Percentiles rank a stretch among this genome's conserved stretches.
Conservation (phyloP, 2,329 filamentous ascomycete species). For the Paraphoma sp. region DNA sequence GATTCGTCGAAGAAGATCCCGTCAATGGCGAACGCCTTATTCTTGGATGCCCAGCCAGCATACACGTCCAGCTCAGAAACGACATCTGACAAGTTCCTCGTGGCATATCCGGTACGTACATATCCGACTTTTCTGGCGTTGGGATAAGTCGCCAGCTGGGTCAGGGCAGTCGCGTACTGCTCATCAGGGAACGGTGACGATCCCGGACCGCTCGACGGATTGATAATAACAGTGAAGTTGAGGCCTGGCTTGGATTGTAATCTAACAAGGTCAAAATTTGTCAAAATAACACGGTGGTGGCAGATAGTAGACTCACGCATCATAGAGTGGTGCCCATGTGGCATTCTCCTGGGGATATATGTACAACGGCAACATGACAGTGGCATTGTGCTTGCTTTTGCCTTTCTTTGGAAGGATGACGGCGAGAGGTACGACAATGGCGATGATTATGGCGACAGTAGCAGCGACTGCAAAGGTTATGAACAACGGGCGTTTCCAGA, state of each 20-base stretch:
- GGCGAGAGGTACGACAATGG: conserved; percentile 4
- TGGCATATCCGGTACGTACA: conserved; percentile 1
- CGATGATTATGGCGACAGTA: background rate
- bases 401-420: conserved; percentile 8
- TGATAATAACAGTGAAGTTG: conserved; percentile 1
- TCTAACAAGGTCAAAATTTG: background rate
- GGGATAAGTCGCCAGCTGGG: background rate
- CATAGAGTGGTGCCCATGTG: background rate
- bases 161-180: background rate
- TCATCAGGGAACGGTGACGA: background rate
- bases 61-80: background rate
- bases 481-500: conserved; percentile 1
- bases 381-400: background rate
- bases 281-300: background rate
- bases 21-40: background rate
- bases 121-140: conserved; percentile 2
- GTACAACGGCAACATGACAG: conserved; percentile 1
- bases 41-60: background rate
- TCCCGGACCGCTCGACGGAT: conserved; percentile 2
- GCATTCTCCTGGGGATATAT: background rate
- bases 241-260: background rate
- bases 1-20: conserved; percentile 6
- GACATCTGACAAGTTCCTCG: conserved; percentile 1
- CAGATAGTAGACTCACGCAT: background rate
- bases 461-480: background rate